phyloP scores from a whole-genome alignment of 441 rosid species.

The Hura crepitans region DNA sequence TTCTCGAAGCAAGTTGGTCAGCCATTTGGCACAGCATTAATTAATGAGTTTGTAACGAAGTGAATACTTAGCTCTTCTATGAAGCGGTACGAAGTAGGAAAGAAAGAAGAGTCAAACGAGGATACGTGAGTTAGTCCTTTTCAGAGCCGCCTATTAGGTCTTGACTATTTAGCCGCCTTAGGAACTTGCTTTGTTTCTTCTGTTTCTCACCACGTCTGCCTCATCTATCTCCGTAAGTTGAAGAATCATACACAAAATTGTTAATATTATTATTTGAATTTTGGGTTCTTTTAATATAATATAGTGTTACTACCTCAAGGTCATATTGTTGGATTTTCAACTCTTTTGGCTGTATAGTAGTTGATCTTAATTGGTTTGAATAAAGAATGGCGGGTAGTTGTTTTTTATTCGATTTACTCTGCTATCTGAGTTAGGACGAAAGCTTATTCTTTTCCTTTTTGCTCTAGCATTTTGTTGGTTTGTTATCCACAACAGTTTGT shows the following conservation, averaged over 20 bases:
- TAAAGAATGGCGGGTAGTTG: not conserved
- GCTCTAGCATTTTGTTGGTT: not conserved
- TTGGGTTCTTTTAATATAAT: not conserved
- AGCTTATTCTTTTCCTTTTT: not conserved
- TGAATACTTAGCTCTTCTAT: not conserved
- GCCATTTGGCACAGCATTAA: not conserved
- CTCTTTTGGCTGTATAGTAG: not conserved
- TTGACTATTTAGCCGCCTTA: not conserved
- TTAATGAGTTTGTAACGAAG: not conserved
- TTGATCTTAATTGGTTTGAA: not conserved
- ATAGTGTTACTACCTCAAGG: not conserved
- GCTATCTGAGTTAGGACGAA: not conserved
- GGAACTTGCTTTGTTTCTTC: constrained; percentile 10
- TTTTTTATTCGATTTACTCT: not conserved
- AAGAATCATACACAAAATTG: not conserved
- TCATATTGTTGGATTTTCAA: not conserved
- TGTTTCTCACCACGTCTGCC: not conserved
- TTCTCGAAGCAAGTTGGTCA: not conserved
- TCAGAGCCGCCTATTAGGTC: constrained; percentile 4
- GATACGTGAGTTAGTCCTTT: constrained; percentile 12
- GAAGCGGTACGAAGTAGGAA: constrained; percentile 14
- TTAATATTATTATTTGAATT: not conserved
- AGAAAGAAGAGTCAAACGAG: not conserved
- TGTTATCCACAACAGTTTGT: not conserved
- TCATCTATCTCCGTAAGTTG: not conserved